A percentile compares a stretch with the other conserved stretches of the same genome.
Evolutionary conservation across 164 flowering plant species (phyloP).

Genomic region (Akebia trifoliata): DNA sequence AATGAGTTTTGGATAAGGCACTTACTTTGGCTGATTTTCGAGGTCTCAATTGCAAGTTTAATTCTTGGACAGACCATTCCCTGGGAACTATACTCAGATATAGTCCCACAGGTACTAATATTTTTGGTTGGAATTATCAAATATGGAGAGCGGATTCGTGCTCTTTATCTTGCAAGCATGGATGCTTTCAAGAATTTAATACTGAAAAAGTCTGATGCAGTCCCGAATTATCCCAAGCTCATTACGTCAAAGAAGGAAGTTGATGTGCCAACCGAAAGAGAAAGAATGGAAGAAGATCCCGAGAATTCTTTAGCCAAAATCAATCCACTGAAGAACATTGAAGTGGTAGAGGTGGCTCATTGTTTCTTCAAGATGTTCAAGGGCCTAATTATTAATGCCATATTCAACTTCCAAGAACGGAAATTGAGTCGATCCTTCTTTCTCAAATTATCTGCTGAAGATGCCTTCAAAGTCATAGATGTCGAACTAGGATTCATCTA

Average conservation of each 20-base stretch:
- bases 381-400: no score
- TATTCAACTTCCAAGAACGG: no score
- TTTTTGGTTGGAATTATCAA: slow-evolving; percentile 38
- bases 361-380: no score
- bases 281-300: slow-evolving; percentile 14
- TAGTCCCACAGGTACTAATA: slow-evolving; percentile 29
- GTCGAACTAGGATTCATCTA: no score
- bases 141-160: slow-evolving; percentile 32
- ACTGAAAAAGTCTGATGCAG: slow-evolving; percentile 24
- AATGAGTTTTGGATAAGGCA: slow-evolving; percentile 53
- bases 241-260: slow-evolving; percentile 28
- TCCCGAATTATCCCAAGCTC: slow-evolving; percentile 39
- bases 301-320: no score
- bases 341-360: no score
- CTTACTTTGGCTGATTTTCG: slow-evolving; percentile 27
- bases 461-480: no score
- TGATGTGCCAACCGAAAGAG: slow-evolving; percentile 22
- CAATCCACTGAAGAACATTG: no score
- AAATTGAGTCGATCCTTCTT: no score
- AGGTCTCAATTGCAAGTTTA: slow-evolving; percentile 22
- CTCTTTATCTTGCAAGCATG: slow-evolving; percentile 33
- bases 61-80: slow-evolving; percentile 31
- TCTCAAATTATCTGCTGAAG: no score
- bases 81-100: slow-evolving; percentile 4
- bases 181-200: slow-evolving; percentile 18